Evolutionary conservation across 2,329 filamentous ascomycete species (phyloP).

Genomic region (Microsporum canis): DNA sequence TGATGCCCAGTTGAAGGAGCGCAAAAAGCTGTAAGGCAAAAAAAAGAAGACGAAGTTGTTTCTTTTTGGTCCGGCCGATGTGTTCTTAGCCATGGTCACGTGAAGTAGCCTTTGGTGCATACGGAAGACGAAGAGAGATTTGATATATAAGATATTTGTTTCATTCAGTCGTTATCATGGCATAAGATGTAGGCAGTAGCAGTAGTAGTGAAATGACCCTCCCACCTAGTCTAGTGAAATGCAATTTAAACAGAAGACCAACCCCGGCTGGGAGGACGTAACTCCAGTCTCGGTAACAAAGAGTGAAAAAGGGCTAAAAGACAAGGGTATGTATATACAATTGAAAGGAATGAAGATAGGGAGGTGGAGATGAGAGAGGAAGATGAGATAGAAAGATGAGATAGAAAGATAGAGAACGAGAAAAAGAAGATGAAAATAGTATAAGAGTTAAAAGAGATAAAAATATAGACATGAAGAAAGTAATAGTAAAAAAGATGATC

Average conservation of each 20-base stretch:
- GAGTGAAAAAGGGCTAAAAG: not conserved
- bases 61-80: not conserved
- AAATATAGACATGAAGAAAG: slow-evolving; percentile 8
- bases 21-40: not conserved
- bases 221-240: not conserved
- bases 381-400: not conserved
- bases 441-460: slow-evolving; percentile 1
- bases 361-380: slow-evolving; percentile 3
- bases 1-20: not conserved
- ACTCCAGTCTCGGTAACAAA: not conserved
- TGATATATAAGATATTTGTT: not conserved
- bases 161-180: slow-evolving; percentile 1
- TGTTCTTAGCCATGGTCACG: not conserved
- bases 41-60: not conserved
- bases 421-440: slow-evolving; percentile 3
- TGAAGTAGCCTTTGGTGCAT: not conserved
- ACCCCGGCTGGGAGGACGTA: not conserved
- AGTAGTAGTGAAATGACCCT: not conserved
- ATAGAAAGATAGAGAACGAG: not conserved
- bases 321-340: not conserved
- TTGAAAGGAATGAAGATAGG: not conserved
- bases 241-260: not conserved
- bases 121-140: not conserved
- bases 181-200: not conserved
- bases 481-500: not conserved